Evolutionary conservation across 495 filamentous ascomycete species (phyloP).

Genomic region (Penicillium maclennaniae): DNA sequence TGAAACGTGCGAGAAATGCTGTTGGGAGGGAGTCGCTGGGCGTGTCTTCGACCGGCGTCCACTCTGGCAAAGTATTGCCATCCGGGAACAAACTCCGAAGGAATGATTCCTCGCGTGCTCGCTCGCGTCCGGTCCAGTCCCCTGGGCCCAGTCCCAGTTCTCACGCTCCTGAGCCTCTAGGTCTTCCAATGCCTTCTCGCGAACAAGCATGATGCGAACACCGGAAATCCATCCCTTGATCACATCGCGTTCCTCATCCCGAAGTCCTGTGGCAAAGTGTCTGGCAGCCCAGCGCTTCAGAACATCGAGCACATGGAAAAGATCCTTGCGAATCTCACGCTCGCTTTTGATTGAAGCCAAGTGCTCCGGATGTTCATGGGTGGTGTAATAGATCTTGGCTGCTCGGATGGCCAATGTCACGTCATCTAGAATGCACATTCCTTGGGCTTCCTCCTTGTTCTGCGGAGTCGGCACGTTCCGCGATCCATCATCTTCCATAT

Average conservation of each 20-base stretch:
- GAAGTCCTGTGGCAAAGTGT: constrained; percentile 81
- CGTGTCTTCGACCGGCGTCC: constrained; percentile 56
- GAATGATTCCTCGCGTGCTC: constrained; percentile 81
- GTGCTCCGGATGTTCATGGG: constrained; percentile 75
- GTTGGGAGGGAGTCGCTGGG: constrained; percentile 54
- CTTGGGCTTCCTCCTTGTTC: constrained; percentile 82
- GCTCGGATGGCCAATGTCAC: constrained; percentile 91
- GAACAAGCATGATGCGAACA: constrained; percentile 67
- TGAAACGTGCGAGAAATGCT: constrained; percentile 67
- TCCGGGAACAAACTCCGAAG: constrained; percentile 56
- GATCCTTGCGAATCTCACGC: constrained; percentile 71
- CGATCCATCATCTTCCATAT: constrained; percentile 33
- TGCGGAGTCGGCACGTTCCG: constrained; percentile 33
- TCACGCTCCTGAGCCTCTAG: constrained; percentile 65
- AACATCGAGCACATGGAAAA: constrained; percentile 81
- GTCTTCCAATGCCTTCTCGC: constrained; percentile 72
- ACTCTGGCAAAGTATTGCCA: constrained; percentile 59
- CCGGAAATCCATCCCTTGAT: constrained; percentile 73
- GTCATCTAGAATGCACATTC: constrained; percentile 85
- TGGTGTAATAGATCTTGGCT: constrained; percentile 90
- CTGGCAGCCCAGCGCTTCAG: constrained; percentile 85
- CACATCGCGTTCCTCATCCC: constrained; percentile 63
- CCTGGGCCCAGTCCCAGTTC: constrained; percentile 73
- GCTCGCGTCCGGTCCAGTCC: constrained; percentile 77
- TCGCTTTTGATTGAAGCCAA: constrained; percentile 84